These are phyloP conservation scores for Micractinium sp. DNA, from an alignment of 139 green algal genomes.

Conservation along the genomic window DNA sequence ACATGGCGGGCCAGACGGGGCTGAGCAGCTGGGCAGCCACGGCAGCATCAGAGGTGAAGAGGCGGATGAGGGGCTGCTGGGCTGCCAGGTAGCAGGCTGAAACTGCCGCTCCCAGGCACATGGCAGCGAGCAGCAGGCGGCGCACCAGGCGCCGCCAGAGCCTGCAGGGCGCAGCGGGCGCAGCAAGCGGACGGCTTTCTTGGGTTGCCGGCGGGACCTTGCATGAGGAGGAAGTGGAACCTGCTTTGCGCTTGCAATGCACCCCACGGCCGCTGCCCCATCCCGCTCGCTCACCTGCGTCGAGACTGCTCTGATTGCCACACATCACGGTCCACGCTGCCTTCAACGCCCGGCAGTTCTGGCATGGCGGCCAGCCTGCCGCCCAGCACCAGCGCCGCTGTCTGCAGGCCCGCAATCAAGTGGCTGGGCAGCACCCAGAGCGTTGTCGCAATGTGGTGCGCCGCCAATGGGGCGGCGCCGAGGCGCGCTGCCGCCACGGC, in stretches of 20 bases:
- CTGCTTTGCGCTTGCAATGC: background rate
- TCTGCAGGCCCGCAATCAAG: background rate
- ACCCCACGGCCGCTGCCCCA: background rate
- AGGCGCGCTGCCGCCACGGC: constrained; percentile 4
- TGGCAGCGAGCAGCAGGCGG: background rate
- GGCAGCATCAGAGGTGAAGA: background rate
- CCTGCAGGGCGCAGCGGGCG: background rate
- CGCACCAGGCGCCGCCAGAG: background rate
- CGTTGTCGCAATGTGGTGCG: constrained; percentile 33
- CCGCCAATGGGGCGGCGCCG: constrained; percentile 20
- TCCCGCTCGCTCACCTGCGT: background rate
- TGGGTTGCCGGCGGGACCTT: no score
- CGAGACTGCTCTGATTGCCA: background rate
- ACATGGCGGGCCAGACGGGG: constrained; percentile 7
- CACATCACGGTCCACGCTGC: background rate
- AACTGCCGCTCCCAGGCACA: background rate
- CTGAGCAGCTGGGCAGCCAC: background rate
- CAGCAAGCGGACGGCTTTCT: background rate
- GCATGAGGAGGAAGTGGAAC: no score
- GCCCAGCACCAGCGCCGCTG: constrained; percentile 7
- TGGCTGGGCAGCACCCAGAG: constrained; percentile 21
- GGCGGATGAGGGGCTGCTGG: background rate
- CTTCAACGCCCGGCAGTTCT: no score
- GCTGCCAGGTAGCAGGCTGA: background rate
- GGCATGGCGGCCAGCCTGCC: background rate